Conservation (phyloP, 768 basidiomycete genomes). For the Boletus pseudo-olivaceus region DNA sequence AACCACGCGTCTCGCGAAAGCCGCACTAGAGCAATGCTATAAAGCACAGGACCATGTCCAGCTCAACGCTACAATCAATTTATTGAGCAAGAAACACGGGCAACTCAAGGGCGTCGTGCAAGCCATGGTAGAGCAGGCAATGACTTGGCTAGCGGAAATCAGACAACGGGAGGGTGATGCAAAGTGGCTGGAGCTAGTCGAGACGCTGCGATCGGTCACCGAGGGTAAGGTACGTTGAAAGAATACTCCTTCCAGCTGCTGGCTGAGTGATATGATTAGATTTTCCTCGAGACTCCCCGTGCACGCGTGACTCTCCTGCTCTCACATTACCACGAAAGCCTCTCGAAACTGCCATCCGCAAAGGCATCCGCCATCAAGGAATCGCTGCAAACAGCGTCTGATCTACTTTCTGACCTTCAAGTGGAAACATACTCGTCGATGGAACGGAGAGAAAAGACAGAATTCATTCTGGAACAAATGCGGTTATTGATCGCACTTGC, state of each 20-base stretch:
- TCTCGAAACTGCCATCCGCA: slow-evolving; percentile 45
- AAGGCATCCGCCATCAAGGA: slow-evolving; percentile 48
- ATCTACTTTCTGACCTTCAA: slow-evolving; percentile 90
- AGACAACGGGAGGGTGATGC: slow-evolving; percentile 62
- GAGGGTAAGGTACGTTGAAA: slow-evolving; percentile 82
- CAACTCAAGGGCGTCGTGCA: slow-evolving; percentile 90
- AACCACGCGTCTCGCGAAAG: slow-evolving; percentile 82
- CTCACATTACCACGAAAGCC: slow-evolving; percentile 78
- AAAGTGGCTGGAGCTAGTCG: slow-evolving; percentile 83
- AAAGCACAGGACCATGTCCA: slow-evolving; percentile 64
- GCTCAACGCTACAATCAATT: slow-evolving; percentile 64
- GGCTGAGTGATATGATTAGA: slow-evolving; percentile 44
- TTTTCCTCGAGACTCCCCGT: slow-evolving; percentile 94
- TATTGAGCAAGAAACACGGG: slow-evolving; percentile 93
- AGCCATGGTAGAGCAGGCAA: slow-evolving; percentile 84
- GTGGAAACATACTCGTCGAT: slow-evolving; percentile 99
- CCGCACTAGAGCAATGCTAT: slow-evolving; percentile 69
- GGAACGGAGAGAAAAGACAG: slow-evolving; percentile 96
- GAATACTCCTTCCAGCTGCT: neutral
- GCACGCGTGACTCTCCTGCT: slow-evolving; percentile 90
- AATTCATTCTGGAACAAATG: slow-evolving; percentile 99
- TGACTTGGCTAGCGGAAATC: slow-evolving; percentile 78
- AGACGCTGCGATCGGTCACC: slow-evolving; percentile 86
- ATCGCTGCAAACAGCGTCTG: slow-evolving; percentile 80
- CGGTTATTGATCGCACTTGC: slow-evolving; percentile 78